phyloP scores from a whole-genome alignment of 768 basidiomycete species.

The Psilocybe cubensis region DNA sequence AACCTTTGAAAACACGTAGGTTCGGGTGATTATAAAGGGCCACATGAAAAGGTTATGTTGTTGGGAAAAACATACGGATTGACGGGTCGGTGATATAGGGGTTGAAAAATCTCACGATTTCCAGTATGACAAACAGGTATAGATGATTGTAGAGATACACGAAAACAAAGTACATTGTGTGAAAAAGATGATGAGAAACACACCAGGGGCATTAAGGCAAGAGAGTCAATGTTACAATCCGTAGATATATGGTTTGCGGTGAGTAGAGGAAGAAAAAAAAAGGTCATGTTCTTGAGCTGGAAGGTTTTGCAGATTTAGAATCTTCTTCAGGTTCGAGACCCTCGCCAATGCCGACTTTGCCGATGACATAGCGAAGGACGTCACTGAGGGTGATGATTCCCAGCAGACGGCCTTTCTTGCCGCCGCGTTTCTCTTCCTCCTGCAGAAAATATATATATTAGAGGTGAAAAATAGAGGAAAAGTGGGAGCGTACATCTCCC shows the following conservation, averaged over 20 bases:
- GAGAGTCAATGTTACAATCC: conserved; percentile 10
- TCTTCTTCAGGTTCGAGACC: conserved; percentile 33
- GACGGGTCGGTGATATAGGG: not conserved
- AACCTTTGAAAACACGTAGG: conserved; percentile 24
- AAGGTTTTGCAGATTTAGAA: conserved; percentile 14
- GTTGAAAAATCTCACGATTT: not conserved
- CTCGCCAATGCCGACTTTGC: conserved; percentile 58
- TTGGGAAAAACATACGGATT: too few species aligned
- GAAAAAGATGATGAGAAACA: not conserved
- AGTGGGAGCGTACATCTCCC: conserved; percentile 63
- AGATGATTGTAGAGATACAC: conserved; percentile 12
- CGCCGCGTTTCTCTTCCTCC: conserved; percentile 82
- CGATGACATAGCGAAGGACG: conserved; percentile 83
- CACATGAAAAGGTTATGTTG: too few species aligned
- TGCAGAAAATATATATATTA: conserved; percentile 26
- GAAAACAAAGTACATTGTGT: conserved; percentile 12
- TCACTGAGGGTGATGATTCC: conserved; percentile 91
- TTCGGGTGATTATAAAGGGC: conserved; percentile 33
- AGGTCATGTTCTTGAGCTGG: conserved; percentile 7
- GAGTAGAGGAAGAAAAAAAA: not conserved
- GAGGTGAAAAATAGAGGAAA: conserved; percentile 2
- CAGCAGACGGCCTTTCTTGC: conserved; percentile 80
- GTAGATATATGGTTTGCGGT: not conserved
- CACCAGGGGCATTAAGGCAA: not conserved
- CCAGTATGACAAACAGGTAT: not conserved